Base-by-base conservation (phyloP, 257 asterid genomes). In the Agastache rugosa region DNA sequence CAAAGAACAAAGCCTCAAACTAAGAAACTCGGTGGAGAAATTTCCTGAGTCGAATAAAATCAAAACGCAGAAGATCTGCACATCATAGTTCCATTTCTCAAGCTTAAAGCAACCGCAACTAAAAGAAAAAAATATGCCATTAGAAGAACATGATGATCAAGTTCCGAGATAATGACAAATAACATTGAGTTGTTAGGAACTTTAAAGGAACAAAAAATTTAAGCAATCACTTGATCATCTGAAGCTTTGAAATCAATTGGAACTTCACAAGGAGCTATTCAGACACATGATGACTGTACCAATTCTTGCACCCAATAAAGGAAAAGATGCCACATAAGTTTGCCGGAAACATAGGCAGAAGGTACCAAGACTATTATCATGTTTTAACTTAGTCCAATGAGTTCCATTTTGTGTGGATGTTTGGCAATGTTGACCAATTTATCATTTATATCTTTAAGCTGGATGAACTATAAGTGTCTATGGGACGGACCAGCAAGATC, bases 191-290 rank as follows among this genome's bases (percentile, higher is more conserved):
- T 14, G 17, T 23, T 29, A 63, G 73, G 55, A 54, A 54, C 54
- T 25, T 42, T 47, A 45, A 56, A 44, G 53, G 47, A 78, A 44
- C 37, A 56, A 4, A 56, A 45, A 59, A 42, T 55, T 47, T 58
- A 64, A 41, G 74, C 64, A 72, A 20, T 45, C 50, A 42, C 67
- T 70, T 58, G 50, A 29, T 53, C 72, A 34, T 59, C 23, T 22
- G 72, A 44, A 62, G 69, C 42, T 48, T 39, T 37, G 54, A 73
- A 56, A 27, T 44, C 22, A 23, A 29, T 44, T 51, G 34, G 39
- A 16, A 78, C 68, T 53, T 41, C 45, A 23, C 54, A 50, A 61
- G 27, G 61, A 74, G 27, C 61, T 50, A 78, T n/a, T 25, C 48
- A 67, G 42, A 73, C 10, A 50, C 55, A 61, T 37, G 35, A 67